These are phyloP conservation scores for Botryotinia globosa DNA, from an alignment of 2,329 filamentous ascomycete species.

Conservation along the genomic window DNA sequence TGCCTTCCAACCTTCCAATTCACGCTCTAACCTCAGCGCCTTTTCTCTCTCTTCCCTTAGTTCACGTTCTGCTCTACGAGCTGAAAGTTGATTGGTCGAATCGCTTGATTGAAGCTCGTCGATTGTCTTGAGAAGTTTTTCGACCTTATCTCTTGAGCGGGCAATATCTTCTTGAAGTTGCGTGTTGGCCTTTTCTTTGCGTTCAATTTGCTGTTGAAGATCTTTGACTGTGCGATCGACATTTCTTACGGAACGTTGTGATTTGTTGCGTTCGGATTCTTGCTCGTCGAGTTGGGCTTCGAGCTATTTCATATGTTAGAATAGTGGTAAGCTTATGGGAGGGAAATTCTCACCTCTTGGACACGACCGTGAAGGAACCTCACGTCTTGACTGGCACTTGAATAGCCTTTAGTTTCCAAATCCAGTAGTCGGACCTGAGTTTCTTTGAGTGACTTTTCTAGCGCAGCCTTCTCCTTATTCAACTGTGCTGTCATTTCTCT, in stretches of 20 bases:
- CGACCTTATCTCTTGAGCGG: constrained; percentile 85
- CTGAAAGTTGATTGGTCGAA: constrained; percentile 73
- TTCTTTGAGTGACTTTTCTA: constrained; percentile 90
- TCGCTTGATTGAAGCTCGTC: constrained; percentile 91
- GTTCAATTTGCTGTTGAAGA: constrained; percentile 85
- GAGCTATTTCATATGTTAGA: constrained; percentile 56
- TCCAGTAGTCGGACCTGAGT: constrained; percentile 87
- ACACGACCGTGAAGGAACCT: constrained; percentile 92
- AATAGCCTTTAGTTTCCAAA: constrained; percentile 95
- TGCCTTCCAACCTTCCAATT: constrained; percentile 78
- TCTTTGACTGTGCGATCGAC: constrained; percentile 93
- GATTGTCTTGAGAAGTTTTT: constrained; percentile 84
- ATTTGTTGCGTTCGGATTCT: constrained; percentile 73
- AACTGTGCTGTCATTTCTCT: constrained; percentile 77
- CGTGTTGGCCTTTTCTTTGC: constrained; percentile 81
- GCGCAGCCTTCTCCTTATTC: constrained; percentile 81
- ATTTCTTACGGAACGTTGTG: constrained; percentile 84
- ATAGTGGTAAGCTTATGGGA: neutral
- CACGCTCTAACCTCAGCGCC: constrained; percentile 75
- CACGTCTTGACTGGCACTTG: constrained; percentile 89
- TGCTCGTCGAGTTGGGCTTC: constrained; percentile 83
- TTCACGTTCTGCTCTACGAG: constrained; percentile 84
- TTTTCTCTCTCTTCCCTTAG: constrained; percentile 86
- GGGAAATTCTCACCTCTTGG: constrained; percentile 70
- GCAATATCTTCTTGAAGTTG: constrained; percentile 80